Conservation (phyloP, 208 protist species). For the Wallacemonas sp. region DNA sequence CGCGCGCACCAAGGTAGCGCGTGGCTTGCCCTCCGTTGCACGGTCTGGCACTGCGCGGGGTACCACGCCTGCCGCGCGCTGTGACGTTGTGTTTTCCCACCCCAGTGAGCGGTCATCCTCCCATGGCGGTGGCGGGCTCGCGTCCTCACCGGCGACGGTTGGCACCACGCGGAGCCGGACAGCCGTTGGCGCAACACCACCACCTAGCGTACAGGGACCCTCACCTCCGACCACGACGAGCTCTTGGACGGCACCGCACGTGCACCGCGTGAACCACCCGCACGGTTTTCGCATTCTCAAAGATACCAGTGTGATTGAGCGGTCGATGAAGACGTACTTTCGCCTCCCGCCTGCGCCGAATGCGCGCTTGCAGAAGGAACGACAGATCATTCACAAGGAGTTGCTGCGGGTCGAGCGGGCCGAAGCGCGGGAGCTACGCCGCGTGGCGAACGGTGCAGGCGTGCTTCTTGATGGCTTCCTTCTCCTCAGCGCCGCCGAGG, state of each 20-base stretch:
- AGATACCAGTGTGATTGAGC: slow-evolving; percentile 65
- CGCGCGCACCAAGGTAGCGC: too few species aligned
- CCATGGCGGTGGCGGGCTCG: not conserved
- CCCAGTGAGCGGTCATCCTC: not conserved
- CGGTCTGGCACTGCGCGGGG: not conserved
- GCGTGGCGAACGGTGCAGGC: slow-evolving; percentile 23
- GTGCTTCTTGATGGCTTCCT: slow-evolving; percentile 82
- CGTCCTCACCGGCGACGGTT: not conserved
- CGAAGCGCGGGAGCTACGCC: slow-evolving; percentile 33
- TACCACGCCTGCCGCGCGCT: not conserved
- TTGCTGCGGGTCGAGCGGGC: slow-evolving; percentile 40
- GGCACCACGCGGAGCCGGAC: not conserved
- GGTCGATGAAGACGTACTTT: slow-evolving; percentile 84
- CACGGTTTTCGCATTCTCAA: slow-evolving; percentile 87
- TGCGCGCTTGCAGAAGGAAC: slow-evolving; percentile 33
- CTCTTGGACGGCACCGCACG: not conserved
- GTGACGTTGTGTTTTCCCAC: slow-evolving; percentile 2
- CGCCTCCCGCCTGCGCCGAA: slow-evolving; percentile 76
- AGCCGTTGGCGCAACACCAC: not conserved
- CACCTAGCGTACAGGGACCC: not conserved
- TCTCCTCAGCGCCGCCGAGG: slow-evolving; percentile 58
- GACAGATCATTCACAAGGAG: slow-evolving; percentile 30
- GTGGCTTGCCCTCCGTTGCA: not conserved
- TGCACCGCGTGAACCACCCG: slow-evolving; percentile 62
- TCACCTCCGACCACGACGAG: too few species aligned